These are phyloP conservation scores for Torrubiellomyces zombiae DNA, from an alignment of 2,329 filamentous ascomycete genomes.

Conservation along the genomic window DNA sequence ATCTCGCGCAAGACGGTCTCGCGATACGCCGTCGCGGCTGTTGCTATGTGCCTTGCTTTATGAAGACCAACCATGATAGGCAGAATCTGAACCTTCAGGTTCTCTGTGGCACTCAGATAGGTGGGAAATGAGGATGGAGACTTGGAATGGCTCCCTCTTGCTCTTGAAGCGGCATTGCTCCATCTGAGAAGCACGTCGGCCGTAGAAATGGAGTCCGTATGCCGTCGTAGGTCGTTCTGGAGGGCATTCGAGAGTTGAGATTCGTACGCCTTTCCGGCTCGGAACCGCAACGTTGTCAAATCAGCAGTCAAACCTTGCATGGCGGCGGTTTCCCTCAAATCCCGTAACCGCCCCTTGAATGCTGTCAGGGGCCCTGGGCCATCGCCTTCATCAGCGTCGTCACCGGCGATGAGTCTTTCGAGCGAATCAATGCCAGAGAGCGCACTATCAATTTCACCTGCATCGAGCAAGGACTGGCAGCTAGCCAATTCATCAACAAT, in stretches of 20 bases:
- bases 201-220: slow-evolving; percentile 55
- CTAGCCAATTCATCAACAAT: slow-evolving; percentile 59
- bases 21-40: slow-evolving; percentile 70
- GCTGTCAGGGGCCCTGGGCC: slow-evolving; percentile 14
- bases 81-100: slow-evolving; percentile 53
- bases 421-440: slow-evolving; percentile 61
- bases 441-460: slow-evolving; percentile 67
- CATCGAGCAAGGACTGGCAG: slow-evolving; percentile 70
- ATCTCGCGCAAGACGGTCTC: slow-evolving; percentile 76
- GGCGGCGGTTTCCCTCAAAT: slow-evolving; percentile 62
- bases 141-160: slow-evolving; percentile 49
- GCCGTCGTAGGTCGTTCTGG: slow-evolving; percentile 63
- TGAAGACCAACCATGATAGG: slow-evolving; percentile 64
- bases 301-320: slow-evolving; percentile 67
- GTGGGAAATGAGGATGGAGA: slow-evolving; percentile 56
- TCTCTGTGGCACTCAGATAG: slow-evolving; percentile 59
- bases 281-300: slow-evolving; percentile 55
- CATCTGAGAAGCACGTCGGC: slow-evolving; percentile 69
- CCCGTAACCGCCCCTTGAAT: no score
- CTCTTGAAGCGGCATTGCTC: slow-evolving; percentile 59
- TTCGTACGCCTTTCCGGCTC: slow-evolving; percentile 80
- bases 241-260: slow-evolving; percentile 61
- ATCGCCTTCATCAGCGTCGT: slow-evolving; percentile 20
- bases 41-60: slow-evolving; percentile 60
- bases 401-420: slow-evolving; percentile 66